A percentile compares a stretch with the other conserved stretches of the same genome.
These are phyloP conservation scores for Cladorrhinum samala DNA, from an alignment of 495 filamentous ascomycete genomes.

Conservation along the genomic window DNA sequence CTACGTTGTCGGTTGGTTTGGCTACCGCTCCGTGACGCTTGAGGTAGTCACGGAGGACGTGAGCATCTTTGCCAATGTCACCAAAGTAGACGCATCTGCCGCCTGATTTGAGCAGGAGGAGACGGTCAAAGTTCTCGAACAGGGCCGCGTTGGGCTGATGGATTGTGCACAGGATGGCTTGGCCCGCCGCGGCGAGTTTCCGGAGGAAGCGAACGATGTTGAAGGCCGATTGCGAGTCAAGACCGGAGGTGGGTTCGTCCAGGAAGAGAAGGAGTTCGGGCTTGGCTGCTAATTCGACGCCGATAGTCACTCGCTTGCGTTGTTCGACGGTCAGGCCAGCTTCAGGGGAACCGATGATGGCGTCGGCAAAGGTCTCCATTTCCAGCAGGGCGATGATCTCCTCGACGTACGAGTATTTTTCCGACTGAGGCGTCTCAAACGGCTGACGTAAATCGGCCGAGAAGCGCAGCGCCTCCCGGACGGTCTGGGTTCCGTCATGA, in stretches of 20 bases:
- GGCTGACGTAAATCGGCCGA: constrained; percentile 78
- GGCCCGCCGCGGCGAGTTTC: constrained; percentile 75
- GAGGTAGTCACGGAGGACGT: constrained; percentile 41
- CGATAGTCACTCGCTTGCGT: constrained; percentile 84
- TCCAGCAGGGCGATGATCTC: constrained; percentile 74
- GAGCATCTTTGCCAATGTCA: constrained; percentile 45
- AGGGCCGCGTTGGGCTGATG: constrained; percentile 84
- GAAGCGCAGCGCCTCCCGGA: constrained; percentile 79
- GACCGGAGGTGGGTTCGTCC: constrained; percentile 84
- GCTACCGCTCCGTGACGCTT: constrained; percentile 50
- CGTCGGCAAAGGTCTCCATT: constrained; percentile 77
- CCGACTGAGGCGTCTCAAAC: constrained; percentile 55
- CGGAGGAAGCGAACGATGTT: constrained; percentile 84
- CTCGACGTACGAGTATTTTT: constrained; percentile 81
- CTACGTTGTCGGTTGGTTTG: constrained; percentile 60
- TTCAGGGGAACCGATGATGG: constrained; percentile 72
- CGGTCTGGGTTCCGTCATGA: constrained; percentile 70
- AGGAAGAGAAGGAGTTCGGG: constrained; percentile 82
- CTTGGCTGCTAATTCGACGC: constrained; percentile 80
- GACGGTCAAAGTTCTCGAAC: constrained; percentile 72
- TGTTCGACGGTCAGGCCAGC: constrained; percentile 86
- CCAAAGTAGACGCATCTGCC: constrained; percentile 74
- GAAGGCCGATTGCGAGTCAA: constrained; percentile 80
- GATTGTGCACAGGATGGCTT: constrained; percentile 88
- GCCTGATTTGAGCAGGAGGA: constrained; percentile 62